A percentile compares a stretch with the other conserved stretches of the same genome.
Conservation (phyloP, 1,139 yeast species). For the Nakaseomyces uthaithaninus region DNA sequence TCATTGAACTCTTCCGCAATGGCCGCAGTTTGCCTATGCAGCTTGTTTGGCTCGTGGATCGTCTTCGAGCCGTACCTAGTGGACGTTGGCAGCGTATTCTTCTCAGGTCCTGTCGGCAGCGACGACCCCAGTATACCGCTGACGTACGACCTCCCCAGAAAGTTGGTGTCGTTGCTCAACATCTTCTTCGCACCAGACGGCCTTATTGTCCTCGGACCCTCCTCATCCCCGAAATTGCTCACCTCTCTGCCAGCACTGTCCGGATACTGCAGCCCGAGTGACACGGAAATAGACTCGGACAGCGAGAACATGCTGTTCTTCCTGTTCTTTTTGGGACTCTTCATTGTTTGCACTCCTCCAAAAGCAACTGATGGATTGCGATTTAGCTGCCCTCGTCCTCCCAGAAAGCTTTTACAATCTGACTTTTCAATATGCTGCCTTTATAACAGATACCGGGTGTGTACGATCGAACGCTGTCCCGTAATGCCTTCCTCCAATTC, state of each 20-base stretch:
- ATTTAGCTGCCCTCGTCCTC: too few relatives aligned
- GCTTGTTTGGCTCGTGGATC: constrained; percentile 24
- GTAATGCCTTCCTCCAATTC: too few relatives aligned
- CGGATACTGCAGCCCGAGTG: constrained; percentile 25
- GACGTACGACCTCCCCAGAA: constrained; percentile 33
- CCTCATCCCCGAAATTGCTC: constrained; percentile 8
- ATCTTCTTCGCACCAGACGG: constrained; percentile 7
- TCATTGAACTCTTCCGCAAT: constrained; percentile 30
- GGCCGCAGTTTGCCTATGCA: constrained; percentile 34
- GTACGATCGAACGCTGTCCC: too few relatives aligned
- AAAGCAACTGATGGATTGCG: too few relatives aligned
- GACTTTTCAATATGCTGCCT: too few relatives aligned
- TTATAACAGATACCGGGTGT: too few relatives aligned
- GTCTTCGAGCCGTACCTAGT: constrained; percentile 16
- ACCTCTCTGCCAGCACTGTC: constrained; percentile 7
- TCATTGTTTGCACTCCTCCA: neutral
- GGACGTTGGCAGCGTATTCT: constrained; percentile 12
- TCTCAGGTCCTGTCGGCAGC: constrained; percentile 12
- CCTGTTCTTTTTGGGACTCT: neutral
- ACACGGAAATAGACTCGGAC: constrained; percentile 28
- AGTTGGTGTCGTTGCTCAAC: constrained; percentile 11
- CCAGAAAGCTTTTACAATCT: too few relatives aligned
- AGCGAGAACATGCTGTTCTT: constrained; percentile 12
- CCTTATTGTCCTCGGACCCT: constrained; percentile 2
- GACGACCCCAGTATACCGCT: constrained; percentile 26